phyloP scores from a whole-genome alignment of 139 green algal genomes.

The Axilococcus clingmanii region DNA sequence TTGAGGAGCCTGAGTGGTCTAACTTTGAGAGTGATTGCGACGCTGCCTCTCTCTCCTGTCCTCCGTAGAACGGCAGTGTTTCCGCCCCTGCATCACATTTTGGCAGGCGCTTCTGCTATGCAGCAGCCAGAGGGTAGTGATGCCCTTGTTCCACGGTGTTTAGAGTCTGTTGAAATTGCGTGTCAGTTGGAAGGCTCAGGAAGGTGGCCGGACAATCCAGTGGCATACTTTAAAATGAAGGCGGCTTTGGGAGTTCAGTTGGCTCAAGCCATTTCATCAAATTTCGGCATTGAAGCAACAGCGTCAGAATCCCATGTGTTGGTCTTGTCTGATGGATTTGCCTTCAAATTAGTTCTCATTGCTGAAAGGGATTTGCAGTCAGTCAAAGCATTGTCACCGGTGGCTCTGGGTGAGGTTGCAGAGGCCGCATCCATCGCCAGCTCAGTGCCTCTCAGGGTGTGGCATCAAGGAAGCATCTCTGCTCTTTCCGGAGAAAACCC shows the following conservation, averaged over 20 bases:
- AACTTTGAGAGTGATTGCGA: slow-evolving; percentile 40
- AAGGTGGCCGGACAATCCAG: slow-evolving; percentile 47
- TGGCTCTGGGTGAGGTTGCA: neutral
- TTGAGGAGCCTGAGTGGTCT: slow-evolving; percentile 41
- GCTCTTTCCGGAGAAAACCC: slow-evolving; percentile 30
- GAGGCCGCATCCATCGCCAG: too few relatives aligned
- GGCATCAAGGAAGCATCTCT: slow-evolving; percentile 57
- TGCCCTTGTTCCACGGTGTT: slow-evolving; percentile 31
- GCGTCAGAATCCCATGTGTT: slow-evolving; percentile 51
- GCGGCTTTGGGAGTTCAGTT: slow-evolving; percentile 66
- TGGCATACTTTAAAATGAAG: slow-evolving; percentile 60
- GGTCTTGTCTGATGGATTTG: slow-evolving; percentile 65
- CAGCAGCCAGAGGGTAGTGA: neutral
- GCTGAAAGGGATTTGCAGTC: slow-evolving; percentile 39
- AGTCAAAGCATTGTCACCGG: slow-evolving; percentile 10
- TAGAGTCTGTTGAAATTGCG: slow-evolving; percentile 58
- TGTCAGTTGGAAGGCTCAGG: slow-evolving; percentile 70
- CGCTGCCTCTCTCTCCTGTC: slow-evolving; percentile 47
- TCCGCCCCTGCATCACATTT: slow-evolving; percentile 52
- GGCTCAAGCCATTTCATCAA: slow-evolving; percentile 30
- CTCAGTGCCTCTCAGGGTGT: too few relatives aligned
- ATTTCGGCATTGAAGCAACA: slow-evolving; percentile 32
- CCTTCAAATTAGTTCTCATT: slow-evolving; percentile 55
- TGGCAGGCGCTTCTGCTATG: slow-evolving; percentile 23
- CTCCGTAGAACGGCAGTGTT: slow-evolving; percentile 46